phyloP scores from a whole-genome alignment of 139 green algal genomes.

The Chlorella sp. region DNA sequence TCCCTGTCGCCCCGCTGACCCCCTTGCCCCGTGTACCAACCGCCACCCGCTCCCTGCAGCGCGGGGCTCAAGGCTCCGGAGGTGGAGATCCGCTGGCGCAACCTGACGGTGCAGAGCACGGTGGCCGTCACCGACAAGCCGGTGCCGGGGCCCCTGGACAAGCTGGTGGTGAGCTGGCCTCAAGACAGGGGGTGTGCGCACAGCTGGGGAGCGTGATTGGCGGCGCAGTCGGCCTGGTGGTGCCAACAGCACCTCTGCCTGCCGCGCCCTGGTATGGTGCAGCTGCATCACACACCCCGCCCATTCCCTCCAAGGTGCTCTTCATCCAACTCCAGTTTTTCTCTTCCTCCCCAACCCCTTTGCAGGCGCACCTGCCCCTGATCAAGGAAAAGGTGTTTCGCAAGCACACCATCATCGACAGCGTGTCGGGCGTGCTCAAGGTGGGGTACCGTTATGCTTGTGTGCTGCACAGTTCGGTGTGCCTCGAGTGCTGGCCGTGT shows the following conservation, averaged over 20 bases:
- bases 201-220: no score
- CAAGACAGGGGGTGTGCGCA: no score
- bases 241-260: no score
- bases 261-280: background rate
- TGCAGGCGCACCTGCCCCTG: background rate
- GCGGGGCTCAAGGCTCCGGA: background rate
- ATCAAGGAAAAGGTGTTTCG: background rate
- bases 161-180: background rate
- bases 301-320: no score
- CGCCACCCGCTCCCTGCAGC: background rate
- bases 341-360: no score
- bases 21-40: no score
- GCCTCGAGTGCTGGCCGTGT: no score
- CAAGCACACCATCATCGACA: conserved; percentile 46
- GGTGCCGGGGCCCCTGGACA: background rate
- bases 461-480: no score
- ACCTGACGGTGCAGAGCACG: background rate
- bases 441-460: no score
- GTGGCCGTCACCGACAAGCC: background rate
- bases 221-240: no score
- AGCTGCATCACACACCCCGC: no score
- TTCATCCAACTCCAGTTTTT: no score
- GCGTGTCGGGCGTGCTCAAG: conserved; percentile 50
- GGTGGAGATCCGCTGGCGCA: conserved; percentile 10
- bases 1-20: background rate